These are phyloP conservation scores for Backusella morwellensis DNA, from an alignment of 192 early-diverging fungal genomes.

Conservation along the genomic window DNA sequence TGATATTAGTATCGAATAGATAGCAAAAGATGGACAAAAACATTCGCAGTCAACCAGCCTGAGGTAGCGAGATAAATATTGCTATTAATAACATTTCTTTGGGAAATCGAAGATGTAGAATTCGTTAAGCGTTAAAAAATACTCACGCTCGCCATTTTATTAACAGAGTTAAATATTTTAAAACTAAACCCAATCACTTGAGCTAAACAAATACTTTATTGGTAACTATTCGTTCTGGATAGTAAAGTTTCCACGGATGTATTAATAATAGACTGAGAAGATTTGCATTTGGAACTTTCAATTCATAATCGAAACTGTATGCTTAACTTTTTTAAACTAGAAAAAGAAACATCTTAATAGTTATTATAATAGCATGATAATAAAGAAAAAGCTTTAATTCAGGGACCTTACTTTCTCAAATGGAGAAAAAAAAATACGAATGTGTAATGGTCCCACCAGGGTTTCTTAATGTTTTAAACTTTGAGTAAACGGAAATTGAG, in stretches of 20 bases:
- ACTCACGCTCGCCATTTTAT: neutral
- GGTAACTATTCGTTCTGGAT: neutral
- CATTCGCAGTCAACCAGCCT: neutral
- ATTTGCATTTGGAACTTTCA: neutral
- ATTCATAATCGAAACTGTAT: neutral
- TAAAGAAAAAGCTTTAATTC: no score
- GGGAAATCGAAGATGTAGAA: no score
- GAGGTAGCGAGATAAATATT: neutral
- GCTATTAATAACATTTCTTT: neutral
- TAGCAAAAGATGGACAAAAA: neutral
- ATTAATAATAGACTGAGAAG: neutral
- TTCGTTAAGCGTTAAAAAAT: no score
- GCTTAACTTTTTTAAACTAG: neutral
- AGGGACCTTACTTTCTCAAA: neutral
- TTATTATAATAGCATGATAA: no score
- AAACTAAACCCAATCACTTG: neutral
- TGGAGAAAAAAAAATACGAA: neutral
- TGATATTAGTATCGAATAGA: neutral
- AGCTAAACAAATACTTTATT: neutral
- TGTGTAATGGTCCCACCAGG: neutral
- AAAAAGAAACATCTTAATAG: neutral
- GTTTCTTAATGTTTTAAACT: neutral
- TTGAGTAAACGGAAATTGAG: neutral
- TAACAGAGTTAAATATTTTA: no score
- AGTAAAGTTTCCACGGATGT: neutral